These are phyloP conservation scores for Ambrosiella beaveri DNA, from an alignment of 2,329 filamentous ascomycete genomes.

Conservation along the genomic window DNA sequence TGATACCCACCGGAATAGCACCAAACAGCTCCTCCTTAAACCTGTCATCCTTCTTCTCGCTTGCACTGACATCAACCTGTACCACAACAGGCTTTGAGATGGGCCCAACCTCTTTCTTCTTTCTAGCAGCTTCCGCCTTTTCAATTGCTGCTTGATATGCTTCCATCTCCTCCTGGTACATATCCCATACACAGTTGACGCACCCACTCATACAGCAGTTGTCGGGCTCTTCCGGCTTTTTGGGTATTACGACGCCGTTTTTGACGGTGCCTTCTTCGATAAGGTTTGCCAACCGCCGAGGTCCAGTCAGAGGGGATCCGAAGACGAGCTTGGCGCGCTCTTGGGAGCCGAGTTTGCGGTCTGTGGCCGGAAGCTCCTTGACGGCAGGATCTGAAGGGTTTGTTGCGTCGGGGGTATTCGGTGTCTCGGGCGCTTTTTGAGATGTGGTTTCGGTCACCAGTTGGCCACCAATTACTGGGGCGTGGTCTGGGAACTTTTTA, in stretches of 20 bases:
- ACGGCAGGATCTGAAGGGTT: conserved; percentile 11
- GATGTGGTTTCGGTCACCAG: not conserved
- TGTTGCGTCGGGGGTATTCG: not conserved
- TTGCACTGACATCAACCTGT: not conserved
- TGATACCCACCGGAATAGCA: conserved; percentile 74
- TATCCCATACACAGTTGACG: conserved; percentile 93
- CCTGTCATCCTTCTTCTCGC: not conserved
- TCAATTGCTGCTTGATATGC: conserved; percentile 56
- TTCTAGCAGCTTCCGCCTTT: conserved; percentile 27
- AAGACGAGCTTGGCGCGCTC: conserved; percentile 56
- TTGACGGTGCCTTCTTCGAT: conserved; percentile 24
- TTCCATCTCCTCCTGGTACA: conserved; percentile 80
- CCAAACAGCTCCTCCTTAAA: conserved; percentile 56
- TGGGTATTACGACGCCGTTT: conserved; percentile 37
- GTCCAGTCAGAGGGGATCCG: conserved; percentile 59
- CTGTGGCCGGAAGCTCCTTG: conserved; percentile 20
- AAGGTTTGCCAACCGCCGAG: conserved; percentile 42
- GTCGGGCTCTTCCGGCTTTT: conserved; percentile 73
- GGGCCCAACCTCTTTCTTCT: not conserved
- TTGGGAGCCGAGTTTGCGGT: conserved; percentile 29
- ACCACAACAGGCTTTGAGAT: not conserved
- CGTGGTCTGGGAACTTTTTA: not conserved
- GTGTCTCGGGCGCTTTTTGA: not conserved
- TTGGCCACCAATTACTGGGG: not conserved
- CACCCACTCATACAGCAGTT: conserved; percentile 99